These are phyloP conservation scores for Penicillium atrosanguineum DNA, from an alignment of 495 filamentous ascomycete species.

Conservation along the genomic window DNA sequence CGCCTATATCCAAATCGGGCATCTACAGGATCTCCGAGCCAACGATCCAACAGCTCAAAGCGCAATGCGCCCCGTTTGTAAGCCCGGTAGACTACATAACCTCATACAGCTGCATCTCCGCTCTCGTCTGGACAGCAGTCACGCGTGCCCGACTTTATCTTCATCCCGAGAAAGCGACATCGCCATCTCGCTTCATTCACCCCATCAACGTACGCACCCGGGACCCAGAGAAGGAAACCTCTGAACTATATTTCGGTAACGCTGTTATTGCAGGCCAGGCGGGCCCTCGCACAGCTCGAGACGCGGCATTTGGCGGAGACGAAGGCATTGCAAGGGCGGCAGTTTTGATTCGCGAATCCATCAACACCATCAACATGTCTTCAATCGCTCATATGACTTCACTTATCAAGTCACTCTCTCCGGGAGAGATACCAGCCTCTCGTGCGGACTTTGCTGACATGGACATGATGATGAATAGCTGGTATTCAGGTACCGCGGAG, in stretches of 20 bases:
- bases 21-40: constrained; percentile 21
- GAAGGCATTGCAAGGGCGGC: constrained; percentile 17
- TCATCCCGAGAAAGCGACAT: constrained; percentile 15
- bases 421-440: constrained; percentile 14
- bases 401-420: constrained; percentile 15
- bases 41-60: constrained; percentile 16
- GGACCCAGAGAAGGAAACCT: constrained; percentile 17
- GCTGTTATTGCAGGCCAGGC: constrained; percentile 17
- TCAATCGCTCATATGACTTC: constrained; percentile 14
- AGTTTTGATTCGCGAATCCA: constrained; percentile 19
- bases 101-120: constrained; percentile 28
- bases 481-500: constrained; percentile 21
- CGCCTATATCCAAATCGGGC: constrained; percentile 2
- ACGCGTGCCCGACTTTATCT: constrained; percentile 16
- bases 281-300: constrained; percentile 9
- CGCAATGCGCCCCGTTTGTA: constrained; percentile 7
- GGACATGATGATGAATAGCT: constrained; percentile 26
- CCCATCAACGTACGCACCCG: constrained; percentile 25
- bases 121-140: constrained; percentile 22
- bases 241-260: constrained; percentile 26
- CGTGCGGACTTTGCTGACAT: constrained; percentile 20
- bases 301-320: constrained; percentile 7
- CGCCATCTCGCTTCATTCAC: constrained; percentile 14
- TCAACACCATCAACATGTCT: constrained; percentile 6
- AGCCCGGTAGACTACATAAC: constrained; percentile 20